Evolutionary conservation across 768 basidiomycete species (phyloP).

Genomic region (Trametes elegans): DNA sequence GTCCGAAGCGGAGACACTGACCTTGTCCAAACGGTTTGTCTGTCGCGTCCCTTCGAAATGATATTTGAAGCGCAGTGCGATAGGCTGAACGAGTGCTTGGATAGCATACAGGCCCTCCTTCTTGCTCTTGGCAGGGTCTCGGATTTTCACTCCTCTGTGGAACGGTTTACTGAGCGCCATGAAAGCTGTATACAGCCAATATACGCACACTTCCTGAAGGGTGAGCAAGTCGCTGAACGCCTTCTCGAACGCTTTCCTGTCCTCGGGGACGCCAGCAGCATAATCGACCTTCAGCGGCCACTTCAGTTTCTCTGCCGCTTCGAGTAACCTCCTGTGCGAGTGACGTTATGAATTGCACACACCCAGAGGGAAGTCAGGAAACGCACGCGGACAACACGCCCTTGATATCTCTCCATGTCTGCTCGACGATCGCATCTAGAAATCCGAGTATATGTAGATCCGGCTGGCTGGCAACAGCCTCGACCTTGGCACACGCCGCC

Average conservation of each 20-base stretch:
- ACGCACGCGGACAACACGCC: constrained; percentile 59
- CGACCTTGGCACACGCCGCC: constrained; percentile 42
- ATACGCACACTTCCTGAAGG: constrained; percentile 75
- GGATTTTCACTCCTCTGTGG: constrained; percentile 56
- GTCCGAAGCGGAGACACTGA: constrained; percentile 24
- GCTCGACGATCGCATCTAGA: constrained; percentile 58
- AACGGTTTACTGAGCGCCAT: background rate
- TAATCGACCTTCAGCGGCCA: constrained; percentile 86
- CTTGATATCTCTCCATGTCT: constrained; percentile 80
- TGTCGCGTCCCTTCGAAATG: constrained; percentile 87
- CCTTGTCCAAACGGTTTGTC: constrained; percentile 94
- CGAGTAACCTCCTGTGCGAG: constrained; percentile 54
- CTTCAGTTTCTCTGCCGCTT: constrained; percentile 68
- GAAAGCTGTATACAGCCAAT: too few relatives aligned
- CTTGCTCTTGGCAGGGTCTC: constrained; percentile 23
- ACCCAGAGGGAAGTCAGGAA: background rate
- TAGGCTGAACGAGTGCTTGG: constrained; percentile 78
- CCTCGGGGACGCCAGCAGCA: constrained; percentile 42
- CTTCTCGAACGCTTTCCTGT: constrained; percentile 65
- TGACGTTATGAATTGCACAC: background rate
- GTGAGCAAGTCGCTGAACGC: constrained; percentile 75
- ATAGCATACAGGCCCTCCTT: constrained; percentile 76
- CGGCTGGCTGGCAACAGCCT: constrained; percentile 45
- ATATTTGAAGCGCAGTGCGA: constrained; percentile 87
- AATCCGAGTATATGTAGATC: constrained; percentile 61